Evolutionary conservation across 2,329 filamentous ascomycete species (phyloP), one percentile per base, ranked within the genome.

Genomic region (Aspergillus sp.): DNA sequence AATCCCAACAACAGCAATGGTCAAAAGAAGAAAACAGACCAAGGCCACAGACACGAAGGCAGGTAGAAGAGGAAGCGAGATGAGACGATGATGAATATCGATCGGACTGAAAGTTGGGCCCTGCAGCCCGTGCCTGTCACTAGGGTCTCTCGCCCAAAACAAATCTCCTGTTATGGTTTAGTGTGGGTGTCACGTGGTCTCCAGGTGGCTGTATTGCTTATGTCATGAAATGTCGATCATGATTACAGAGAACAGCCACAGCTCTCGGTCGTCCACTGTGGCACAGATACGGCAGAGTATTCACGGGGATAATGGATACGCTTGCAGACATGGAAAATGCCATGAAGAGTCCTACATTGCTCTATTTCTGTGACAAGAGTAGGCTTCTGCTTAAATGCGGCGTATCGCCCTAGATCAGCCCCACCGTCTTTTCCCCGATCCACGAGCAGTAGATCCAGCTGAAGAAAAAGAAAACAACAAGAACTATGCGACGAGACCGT

Each of bases 141-240:
- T 49, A 46, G 52, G 19, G 19, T 19, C 19, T 19, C 19, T 19
- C 19, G 19, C 19, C 41, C 52, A 62, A 63, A 67, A 68, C 65
- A 68, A 68, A 67, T 67, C 62, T 68, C 66, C 61, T 52, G 46
- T 66, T 63, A 41, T n/a, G 63, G 65, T 44, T 60, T 56, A 51
- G 40, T 7, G 19, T 26, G 6, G 8, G 7, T 39, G 12, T 39
- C 19, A 39, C 7, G 36, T 39, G 36, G 19, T 19, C 19, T 19
- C 1, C 2, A 19, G 1, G 36, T 39, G 36, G 36, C 36, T 39
- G n/a, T 36, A 19, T 19, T 36, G 36, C 36, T 39, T 39, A 39
- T 19, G n/a, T 39, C 36, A 39, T 39, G 12, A 28, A 19, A 19
- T 19, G 19, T 19, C 19, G 19, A 19, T 19, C 19, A 19, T 19